These are phyloP conservation scores for Endotrypanum monterogeii DNA, from an alignment of 208 protist species.

Conservation along the genomic window DNA sequence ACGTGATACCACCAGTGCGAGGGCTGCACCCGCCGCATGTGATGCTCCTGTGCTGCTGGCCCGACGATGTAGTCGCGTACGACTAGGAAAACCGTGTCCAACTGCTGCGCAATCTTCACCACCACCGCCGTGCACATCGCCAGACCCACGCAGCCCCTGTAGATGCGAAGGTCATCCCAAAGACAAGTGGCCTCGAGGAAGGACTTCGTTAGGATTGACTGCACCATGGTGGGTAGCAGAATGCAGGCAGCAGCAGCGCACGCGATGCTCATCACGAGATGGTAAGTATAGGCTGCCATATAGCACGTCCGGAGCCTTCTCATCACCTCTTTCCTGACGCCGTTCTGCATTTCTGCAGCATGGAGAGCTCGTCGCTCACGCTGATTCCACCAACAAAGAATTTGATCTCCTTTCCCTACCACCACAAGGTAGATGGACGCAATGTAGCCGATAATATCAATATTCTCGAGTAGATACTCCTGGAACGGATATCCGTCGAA, in stretches of 20 bases:
- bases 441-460: slow-evolving; percentile 54
- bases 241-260: slow-evolving; percentile 29
- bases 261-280: slow-evolving; percentile 37
- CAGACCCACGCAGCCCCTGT: slow-evolving; percentile 46
- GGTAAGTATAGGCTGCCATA: slow-evolving; percentile 38
- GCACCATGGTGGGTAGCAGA: slow-evolving; percentile 36
- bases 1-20: slow-evolving; percentile 48
- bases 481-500: slow-evolving; percentile 48
- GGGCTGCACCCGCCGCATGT: slow-evolving; percentile 28
- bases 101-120: slow-evolving; percentile 68
- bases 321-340: slow-evolving; percentile 5
- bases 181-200: slow-evolving; percentile 41
- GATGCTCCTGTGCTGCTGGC: slow-evolving; percentile 17
- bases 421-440: slow-evolving; percentile 57
- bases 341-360: slow-evolving; percentile 3
- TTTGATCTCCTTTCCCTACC: slow-evolving; percentile 44
- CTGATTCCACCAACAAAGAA: slow-evolving; percentile 39
- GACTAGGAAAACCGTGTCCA: slow-evolving; percentile 81
- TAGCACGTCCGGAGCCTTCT: slow-evolving; percentile 30
- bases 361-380: not conserved
- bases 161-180: slow-evolving; percentile 40
- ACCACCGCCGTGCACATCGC: slow-evolving; percentile 58
- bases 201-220: slow-evolving; percentile 15
- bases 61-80: slow-evolving; percentile 54
- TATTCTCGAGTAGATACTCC: slow-evolving; percentile 43